Evolutionary conservation across 2,329 filamentous ascomycete genomes (phyloP).

Genomic region (Cercospora sp.): DNA sequence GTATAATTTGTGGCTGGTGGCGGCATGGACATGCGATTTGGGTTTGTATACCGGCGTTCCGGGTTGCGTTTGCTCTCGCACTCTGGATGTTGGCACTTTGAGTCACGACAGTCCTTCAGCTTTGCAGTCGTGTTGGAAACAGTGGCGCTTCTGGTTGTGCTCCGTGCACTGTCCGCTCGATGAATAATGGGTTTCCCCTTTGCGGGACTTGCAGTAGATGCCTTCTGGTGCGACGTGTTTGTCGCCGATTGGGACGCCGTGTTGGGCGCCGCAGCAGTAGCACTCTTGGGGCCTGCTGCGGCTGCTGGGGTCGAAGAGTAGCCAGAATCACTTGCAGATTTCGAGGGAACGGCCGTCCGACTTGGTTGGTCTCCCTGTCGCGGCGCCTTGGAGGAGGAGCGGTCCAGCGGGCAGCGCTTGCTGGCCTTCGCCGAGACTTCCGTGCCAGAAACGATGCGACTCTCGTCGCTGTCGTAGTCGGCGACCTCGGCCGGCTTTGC

Average conservation of each 20-base stretch:
- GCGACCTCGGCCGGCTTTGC: conserved; percentile 36
- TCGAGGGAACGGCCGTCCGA: conserved; percentile 41
- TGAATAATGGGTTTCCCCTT: conserved; percentile 32
- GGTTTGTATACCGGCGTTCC: conserved; percentile 31
- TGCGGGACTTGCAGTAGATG: conserved; percentile 17
- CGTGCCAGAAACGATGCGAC: conserved; percentile 47
- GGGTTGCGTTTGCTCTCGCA: conserved; percentile 31
- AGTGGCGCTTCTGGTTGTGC: conserved; percentile 42
- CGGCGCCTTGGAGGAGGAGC: conserved; percentile 34
- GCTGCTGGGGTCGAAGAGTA: conserved; percentile 52
- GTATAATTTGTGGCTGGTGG: conserved; percentile 17
- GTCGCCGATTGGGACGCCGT: conserved; percentile 7
- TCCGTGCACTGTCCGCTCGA: conserved; percentile 43
- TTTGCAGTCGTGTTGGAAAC: conserved; percentile 7
- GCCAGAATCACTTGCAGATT: conserved; percentile 59
- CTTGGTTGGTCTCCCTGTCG: conserved; percentile 28
- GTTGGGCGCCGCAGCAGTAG: conserved; percentile 14
- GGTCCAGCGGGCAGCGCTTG: conserved; percentile 29
- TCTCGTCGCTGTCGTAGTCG: conserved; percentile 47
- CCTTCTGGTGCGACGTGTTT: conserved; percentile 8
- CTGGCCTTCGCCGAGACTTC: conserved; percentile 46
- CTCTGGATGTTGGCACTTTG: conserved; percentile 44
- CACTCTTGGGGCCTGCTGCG: conserved; percentile 9
- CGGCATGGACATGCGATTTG: conserved; percentile 13
- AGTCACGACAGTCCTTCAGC: conserved; percentile 45